Evolutionary conservation across 2,329 filamentous ascomycete species (phyloP).

Genomic region (Colletotrichum tofieldiae): DNA sequence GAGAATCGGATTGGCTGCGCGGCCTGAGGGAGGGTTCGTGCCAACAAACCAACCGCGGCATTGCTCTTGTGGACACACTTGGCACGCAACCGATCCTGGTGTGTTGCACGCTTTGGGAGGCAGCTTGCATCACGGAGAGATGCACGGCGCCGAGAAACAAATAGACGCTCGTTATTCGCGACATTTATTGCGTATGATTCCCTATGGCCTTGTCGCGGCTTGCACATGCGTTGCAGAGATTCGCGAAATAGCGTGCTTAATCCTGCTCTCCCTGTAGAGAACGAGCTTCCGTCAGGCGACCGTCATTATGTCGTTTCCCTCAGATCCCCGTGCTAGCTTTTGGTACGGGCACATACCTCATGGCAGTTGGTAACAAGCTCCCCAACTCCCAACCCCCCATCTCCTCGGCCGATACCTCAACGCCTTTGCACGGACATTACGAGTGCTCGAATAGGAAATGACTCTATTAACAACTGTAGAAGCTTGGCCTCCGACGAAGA

Average conservation of each 20-base stretch:
- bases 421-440: background rate
- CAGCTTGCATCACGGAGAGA: background rate
- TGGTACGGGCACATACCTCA: too few species aligned
- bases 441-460: background rate
- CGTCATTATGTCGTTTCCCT: background rate
- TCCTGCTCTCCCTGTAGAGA: background rate
- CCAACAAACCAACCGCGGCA: background rate
- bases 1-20: background rate
- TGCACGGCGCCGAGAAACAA: background rate
- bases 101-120: too few species aligned
- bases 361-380: background rate
- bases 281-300: background rate
- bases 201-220: background rate
- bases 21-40: slow-evolving; percentile 1
- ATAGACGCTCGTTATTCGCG: too few species aligned
- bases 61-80: background rate
- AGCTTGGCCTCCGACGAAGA: background rate
- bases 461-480: background rate
- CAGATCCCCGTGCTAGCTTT: background rate
- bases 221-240: background rate
- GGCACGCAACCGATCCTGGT: background rate
- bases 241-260: background rate
- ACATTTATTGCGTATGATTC: background rate
- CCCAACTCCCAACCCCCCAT: background rate
- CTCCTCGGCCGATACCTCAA: background rate